Evolutionary conservation across 805 yeast genomes (phyloP).

Genomic region (Wickerhamia fluorescens): DNA sequence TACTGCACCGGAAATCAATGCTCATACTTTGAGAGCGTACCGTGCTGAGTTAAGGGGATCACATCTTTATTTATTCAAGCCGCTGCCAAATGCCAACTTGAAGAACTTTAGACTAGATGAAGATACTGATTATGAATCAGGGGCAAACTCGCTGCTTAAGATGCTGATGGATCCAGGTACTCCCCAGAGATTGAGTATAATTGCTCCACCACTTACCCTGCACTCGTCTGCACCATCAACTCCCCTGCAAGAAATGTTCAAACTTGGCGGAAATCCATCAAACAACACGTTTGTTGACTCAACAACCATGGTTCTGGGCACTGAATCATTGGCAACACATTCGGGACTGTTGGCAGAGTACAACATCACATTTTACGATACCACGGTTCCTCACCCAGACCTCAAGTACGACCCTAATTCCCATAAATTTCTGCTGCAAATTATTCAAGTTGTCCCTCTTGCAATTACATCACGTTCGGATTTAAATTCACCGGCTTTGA

Average conservation of each 20-base stretch:
- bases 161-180: neutral
- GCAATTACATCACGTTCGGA: conserved; percentile 3
- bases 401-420: conserved; percentile 38
- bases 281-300: conserved; percentile 8
- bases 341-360: conserved; percentile 4
- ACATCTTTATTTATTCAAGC: conserved; percentile 52
- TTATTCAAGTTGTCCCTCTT: conserved; percentile 5
- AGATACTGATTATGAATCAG: neutral
- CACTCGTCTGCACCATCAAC: conserved; percentile 3
- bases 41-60: conserved; percentile 71
- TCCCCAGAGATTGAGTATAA: neutral
- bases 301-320: conserved; percentile 1
- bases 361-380: conserved; percentile 17
- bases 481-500: conserved; percentile 1
- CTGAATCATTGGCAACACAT: neutral
- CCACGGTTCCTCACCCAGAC: conserved; percentile 30
- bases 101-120: conserved; percentile 20
- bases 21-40: conserved; percentile 38
- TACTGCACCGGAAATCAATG: conserved; percentile 25
- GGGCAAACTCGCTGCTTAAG: neutral
- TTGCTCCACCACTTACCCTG: conserved; percentile 1
- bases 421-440: conserved; percentile 17
- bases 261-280: conserved; percentile 11
- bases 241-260: conserved; percentile 8
- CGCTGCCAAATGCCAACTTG: conserved; percentile 41